phyloP scores from a whole-genome alignment of 23 red algal genomes.

The Agarophyton chilense region DNA sequence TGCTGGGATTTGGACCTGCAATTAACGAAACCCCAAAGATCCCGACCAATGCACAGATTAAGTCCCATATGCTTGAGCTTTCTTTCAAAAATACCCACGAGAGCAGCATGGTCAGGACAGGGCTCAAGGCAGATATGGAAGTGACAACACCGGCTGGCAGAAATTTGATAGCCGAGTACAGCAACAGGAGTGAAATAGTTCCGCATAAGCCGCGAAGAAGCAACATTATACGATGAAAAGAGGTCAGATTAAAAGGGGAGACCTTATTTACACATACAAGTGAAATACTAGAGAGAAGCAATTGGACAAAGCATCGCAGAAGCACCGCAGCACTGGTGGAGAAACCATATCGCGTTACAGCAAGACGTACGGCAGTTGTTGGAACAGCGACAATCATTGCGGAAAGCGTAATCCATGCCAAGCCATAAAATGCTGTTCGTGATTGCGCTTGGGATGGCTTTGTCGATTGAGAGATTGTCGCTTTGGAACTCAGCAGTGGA shows the following conservation, averaged over 20 bases:
- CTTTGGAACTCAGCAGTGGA: background rate
- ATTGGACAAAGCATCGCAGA: background rate
- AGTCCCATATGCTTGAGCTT: slow-evolving; percentile 8
- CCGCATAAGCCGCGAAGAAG: slow-evolving; percentile 1
- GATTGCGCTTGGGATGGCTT: background rate
- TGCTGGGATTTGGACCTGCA: background rate
- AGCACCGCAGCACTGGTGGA: slow-evolving; percentile 6
- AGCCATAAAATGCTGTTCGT: background rate
- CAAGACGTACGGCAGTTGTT: background rate
- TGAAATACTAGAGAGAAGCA: background rate
- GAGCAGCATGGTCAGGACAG: slow-evolving; percentile 2
- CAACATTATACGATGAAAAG: background rate
- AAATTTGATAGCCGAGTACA: background rate
- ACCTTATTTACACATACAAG: background rate
- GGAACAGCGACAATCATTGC: slow-evolving; percentile 13
- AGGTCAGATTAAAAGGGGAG: background rate
- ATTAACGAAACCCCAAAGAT: background rate
- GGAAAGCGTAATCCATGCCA: slow-evolving; percentile 21
- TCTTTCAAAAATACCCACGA: slow-evolving; percentile 23
- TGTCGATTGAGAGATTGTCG: background rate
- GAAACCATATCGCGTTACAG: slow-evolving; percentile 23
- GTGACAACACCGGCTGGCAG: slow-evolving; percentile 11
- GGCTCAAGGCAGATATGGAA: slow-evolving; percentile 22
- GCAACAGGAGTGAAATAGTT: background rate
- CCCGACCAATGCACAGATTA: background rate